A percentile compares a stretch with the other conserved stretches of the same genome.
These are phyloP conservation scores for Pichia sp. DNA, from an alignment of 1,139 yeast genomes.

Conservation along the genomic window DNA sequence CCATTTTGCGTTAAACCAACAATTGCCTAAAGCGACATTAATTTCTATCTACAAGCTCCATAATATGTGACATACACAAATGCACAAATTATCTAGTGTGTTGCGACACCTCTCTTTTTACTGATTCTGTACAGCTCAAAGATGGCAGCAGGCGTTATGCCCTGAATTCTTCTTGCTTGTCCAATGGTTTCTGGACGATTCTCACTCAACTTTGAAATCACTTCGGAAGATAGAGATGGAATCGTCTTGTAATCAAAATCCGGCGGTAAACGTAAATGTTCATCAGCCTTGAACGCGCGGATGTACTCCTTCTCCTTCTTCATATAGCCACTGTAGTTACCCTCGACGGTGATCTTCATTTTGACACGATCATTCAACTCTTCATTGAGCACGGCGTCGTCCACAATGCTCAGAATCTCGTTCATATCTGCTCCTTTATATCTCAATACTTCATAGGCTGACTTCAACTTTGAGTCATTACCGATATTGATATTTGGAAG, in stretches of 20 bases:
- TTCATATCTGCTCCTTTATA: conserved; percentile 31
- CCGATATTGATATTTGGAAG: conserved; percentile 31
- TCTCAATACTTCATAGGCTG: conserved; percentile 50
- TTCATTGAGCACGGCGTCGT: conserved; percentile 16
- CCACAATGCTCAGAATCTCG: conserved; percentile 32
- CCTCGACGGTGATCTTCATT: conserved; percentile 66
- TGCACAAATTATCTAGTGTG: no score
- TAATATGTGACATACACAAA: not conserved
- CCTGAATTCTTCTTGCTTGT: conserved; percentile 90
- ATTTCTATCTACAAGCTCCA: not conserved
- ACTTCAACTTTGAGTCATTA: conserved; percentile 35
- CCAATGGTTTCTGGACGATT: conserved; percentile 88
- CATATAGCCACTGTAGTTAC: conserved; percentile 77
- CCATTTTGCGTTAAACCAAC: not conserved
- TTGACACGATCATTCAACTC: conserved; percentile 46
- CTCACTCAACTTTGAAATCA: conserved; percentile 57
- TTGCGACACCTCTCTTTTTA: conserved; percentile 10
- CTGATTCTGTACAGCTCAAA: conserved; percentile 51
- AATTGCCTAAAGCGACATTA: not conserved
- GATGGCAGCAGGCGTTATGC: conserved; percentile 83
- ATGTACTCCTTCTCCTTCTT: conserved; percentile 64
- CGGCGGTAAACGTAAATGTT: conserved; percentile 57
- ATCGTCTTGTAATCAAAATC: conserved; percentile 53
- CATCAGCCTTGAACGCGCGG: conserved; percentile 79
- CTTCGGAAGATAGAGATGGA: conserved; percentile 63